Conservation (phyloP, 805 yeast genomes). For the Ogataea nonfermentans region DNA sequence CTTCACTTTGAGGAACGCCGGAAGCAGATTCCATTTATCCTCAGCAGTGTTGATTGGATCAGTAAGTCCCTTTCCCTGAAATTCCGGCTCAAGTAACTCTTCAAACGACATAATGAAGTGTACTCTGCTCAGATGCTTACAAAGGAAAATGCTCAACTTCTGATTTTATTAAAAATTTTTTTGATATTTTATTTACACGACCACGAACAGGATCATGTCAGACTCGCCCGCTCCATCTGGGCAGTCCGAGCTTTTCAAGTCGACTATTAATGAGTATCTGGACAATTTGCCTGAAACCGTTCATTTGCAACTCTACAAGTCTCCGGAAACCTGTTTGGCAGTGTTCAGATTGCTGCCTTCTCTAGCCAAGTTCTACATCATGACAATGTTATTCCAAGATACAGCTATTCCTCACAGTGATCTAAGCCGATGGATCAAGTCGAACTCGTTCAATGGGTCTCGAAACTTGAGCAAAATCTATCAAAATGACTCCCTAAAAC, state of each 20-base stretch:
- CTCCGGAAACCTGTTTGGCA: constrained; percentile 94
- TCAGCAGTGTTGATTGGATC: constrained; percentile 90
- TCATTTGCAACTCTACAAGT: constrained; percentile 76
- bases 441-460: constrained; percentile 8
- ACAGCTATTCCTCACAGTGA: constrained; percentile 65
- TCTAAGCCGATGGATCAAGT: constrained; percentile 73
- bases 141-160: neutral
- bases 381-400: constrained; percentile 83
- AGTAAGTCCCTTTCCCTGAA: constrained; percentile 80
- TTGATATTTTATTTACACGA: constrained; percentile 3
- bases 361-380: constrained; percentile 81
- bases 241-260: constrained; percentile 45
- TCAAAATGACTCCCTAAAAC: constrained; percentile 75
- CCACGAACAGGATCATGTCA: constrained; percentile 4
- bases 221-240: constrained; percentile 10
- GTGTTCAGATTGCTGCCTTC: constrained; percentile 88
- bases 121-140: no score
- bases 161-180: constrained; percentile 2
- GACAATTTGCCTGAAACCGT: constrained; percentile 87
- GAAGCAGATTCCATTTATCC: constrained; percentile 95
- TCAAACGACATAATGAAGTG: constrained; percentile 7
- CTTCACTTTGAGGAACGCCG: constrained; percentile 93
- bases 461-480: constrained; percentile 39
- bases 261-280: constrained; percentile 81
- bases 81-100: constrained; percentile 74